These are phyloP conservation scores for Zopfia rhizophila DNA, from an alignment of 2,329 filamentous ascomycete genomes.

Conservation along the genomic window DNA sequence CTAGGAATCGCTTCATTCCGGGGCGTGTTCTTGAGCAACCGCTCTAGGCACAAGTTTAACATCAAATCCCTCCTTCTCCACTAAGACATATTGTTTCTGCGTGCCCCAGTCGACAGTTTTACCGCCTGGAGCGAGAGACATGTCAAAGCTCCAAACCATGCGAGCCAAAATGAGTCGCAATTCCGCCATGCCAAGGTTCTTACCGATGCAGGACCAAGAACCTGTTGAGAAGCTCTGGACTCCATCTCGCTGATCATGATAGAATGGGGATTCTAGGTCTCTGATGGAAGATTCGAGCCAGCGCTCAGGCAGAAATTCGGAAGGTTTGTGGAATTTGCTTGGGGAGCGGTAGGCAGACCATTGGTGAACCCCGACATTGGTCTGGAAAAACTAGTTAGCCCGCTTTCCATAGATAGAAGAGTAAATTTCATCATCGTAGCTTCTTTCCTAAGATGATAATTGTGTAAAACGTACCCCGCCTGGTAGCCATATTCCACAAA, in stretches of 20 bases:
- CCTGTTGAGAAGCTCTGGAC: slow-evolving; percentile 17
- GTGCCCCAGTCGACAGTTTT: too few species aligned
- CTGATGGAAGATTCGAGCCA: slow-evolving; percentile 16
- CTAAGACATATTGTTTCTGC: too few species aligned
- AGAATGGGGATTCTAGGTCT: slow-evolving; percentile 20
- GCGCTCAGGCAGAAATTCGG: slow-evolving; percentile 18
- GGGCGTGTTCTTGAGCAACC: too few species aligned
- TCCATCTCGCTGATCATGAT: slow-evolving; percentile 32
- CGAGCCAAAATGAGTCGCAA: slow-evolving; percentile 16
- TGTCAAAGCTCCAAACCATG: slow-evolving; percentile 15
- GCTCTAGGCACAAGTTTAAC: too few species aligned
- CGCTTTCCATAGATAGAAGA: too few species aligned
- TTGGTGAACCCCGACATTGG: slow-evolving; percentile 11
- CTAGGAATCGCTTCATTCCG: too few species aligned
- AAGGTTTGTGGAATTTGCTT: slow-evolving; percentile 9
- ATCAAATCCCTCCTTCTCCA: too few species aligned
- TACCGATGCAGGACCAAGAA: slow-evolving; percentile 15
- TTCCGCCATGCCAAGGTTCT: slow-evolving; percentile 14
- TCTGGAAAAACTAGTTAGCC: too few species aligned
- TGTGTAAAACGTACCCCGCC: slow-evolving; percentile 20
- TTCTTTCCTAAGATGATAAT: too few species aligned
- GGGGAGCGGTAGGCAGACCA: slow-evolving; percentile 7
- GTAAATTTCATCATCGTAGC: too few species aligned
- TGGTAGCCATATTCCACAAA: slow-evolving; percentile 12
- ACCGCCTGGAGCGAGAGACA: too few species aligned